Evolutionary conservation across 2,329 filamentous ascomycete genomes (phyloP), one percentile per base, ranked within the genome.

Genomic region (Diplodia mutila): DNA sequence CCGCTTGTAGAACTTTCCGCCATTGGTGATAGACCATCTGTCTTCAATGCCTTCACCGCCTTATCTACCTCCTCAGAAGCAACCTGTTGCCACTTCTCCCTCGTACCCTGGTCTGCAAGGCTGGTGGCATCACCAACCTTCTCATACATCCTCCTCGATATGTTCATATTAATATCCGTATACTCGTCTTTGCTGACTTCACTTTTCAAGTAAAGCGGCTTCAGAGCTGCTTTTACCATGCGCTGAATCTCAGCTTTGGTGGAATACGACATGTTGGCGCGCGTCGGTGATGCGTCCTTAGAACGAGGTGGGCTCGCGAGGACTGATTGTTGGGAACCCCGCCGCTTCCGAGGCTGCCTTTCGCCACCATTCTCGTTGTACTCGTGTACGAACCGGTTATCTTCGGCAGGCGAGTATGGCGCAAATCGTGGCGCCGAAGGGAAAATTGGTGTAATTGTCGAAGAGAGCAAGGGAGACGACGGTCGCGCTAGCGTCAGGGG

Each of bases 101-200:
- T 86, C 67, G 87, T 87, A 32, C 88, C 86, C 25, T 90, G 85
- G 73, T 91, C 87, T 4, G 80, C 75, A 34, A 95, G 84, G 25
- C 79, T 80, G 63, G 79, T 77, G 68, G 75, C 75, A 68, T 83
- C 83, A 5, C 84, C 84, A 29, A 88, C 85, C 55, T 83, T 82
- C 37, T 89, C 93, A 79, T 99, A 99, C 68, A 99, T 83, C 80
- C 90, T 91, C 68, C 93, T 90, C 51, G 93, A 97, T 39, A 98
- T 89, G 69, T 91, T 90, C 70, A 93, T 90, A 76, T 98, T 98
- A 80, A 98, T 97, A 67, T 89, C 88, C 2, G 92, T 94, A 78
- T 97, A 99, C 78, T 97, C 91, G 69, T 97, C 92, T 72, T 93
- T 92, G 21, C 90, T 93, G 69, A 98, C 86, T 70, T 90, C 87